Evolutionary conservation across 352 stramenopile species (phyloP).

Genomic region (Phytopythium cucurbitacearum): DNA sequence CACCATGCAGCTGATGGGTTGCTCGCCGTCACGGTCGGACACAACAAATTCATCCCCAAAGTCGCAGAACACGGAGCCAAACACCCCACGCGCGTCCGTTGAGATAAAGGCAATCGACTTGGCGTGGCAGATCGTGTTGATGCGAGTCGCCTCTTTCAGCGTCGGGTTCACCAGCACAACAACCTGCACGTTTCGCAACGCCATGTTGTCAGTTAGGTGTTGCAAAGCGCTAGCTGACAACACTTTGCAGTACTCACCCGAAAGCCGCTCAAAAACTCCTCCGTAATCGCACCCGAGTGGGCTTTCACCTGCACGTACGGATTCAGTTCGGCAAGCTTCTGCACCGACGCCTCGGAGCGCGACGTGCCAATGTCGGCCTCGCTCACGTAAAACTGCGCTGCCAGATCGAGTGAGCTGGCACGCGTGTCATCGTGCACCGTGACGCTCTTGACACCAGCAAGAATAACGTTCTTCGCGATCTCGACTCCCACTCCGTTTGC

Average conservation of each 20-base stretch:
- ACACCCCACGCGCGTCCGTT: slow-evolving; percentile 90
- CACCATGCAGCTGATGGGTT: slow-evolving; percentile 91
- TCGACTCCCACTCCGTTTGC: slow-evolving; percentile 95
- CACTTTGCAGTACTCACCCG: slow-evolving; percentile 40
- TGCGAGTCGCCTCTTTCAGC: slow-evolving; percentile 58
- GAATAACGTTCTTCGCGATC: slow-evolving; percentile 98
- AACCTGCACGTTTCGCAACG: slow-evolving; percentile 26
- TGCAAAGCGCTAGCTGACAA: background rate
- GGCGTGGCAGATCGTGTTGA: slow-evolving; percentile 83
- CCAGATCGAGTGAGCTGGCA: slow-evolving; percentile 85
- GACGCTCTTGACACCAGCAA: slow-evolving; percentile 94
- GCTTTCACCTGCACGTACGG: slow-evolving; percentile 91
- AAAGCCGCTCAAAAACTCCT: slow-evolving; percentile 67
- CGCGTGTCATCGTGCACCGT: slow-evolving; percentile 92
- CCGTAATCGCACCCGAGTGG: slow-evolving; percentile 61
- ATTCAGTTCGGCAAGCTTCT: slow-evolving; percentile 95
- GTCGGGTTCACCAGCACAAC: slow-evolving; percentile 86
- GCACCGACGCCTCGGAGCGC: slow-evolving; percentile 80
- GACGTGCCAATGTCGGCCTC: slow-evolving; percentile 83
- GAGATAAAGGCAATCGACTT: slow-evolving; percentile 92
- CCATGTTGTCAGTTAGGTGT: background rate
- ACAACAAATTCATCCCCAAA: slow-evolving; percentile 96
- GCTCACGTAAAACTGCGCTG: slow-evolving; percentile 95
- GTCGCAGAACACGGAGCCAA: slow-evolving; percentile 97
- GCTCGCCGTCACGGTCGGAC: slow-evolving; percentile 92